A percentile compares a stretch with the other conserved stretches of the same genome.
phyloP scores from a whole-genome alignment of 768 basidiomycete species.

The Hericium rajendrae region DNA sequence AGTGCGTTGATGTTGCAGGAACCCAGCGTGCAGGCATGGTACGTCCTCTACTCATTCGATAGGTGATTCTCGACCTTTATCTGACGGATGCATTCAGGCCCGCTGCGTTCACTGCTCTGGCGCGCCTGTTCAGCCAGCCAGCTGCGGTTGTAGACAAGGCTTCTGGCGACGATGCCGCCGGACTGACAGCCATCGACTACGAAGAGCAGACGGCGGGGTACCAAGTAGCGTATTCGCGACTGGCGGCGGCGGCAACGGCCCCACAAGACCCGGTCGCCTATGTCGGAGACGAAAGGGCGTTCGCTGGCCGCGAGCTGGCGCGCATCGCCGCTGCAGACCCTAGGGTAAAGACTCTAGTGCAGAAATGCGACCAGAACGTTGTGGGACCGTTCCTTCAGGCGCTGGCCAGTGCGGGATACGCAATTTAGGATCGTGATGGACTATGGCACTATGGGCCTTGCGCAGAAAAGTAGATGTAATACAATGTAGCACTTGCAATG shows the following conservation, averaged over 20 bases:
- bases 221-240: slow-evolving; percentile 86
- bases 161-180: slow-evolving; percentile 36
- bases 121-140: slow-evolving; percentile 69
- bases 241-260: slow-evolving; percentile 67
- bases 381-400: slow-evolving; percentile 23
- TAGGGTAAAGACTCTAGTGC: slow-evolving; percentile 16
- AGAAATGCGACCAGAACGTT: slow-evolving; percentile 12
- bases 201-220: slow-evolving; percentile 89
- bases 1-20: slow-evolving; percentile 60
- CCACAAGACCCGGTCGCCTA: slow-evolving; percentile 54
- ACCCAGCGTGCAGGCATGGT: slow-evolving; percentile 62
- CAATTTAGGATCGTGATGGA: too few species aligned
- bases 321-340: slow-evolving; percentile 10
- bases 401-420: slow-evolving; percentile 23
- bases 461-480: neutral
- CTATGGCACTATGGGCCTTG: neutral
- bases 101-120: slow-evolving; percentile 53
- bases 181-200: slow-evolving; percentile 71
- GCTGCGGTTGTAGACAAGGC: slow-evolving; percentile 45
- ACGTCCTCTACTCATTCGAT: slow-evolving; percentile 10
- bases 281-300: slow-evolving; percentile 45
- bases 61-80: neutral
- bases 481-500: neutral
- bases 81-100: slow-evolving; percentile 43
- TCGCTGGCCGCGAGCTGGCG: slow-evolving; percentile 35